These are phyloP conservation scores for Eimeria necatrix DNA, from an alignment of 169 alveolate species.

Conservation along the genomic window DNA sequence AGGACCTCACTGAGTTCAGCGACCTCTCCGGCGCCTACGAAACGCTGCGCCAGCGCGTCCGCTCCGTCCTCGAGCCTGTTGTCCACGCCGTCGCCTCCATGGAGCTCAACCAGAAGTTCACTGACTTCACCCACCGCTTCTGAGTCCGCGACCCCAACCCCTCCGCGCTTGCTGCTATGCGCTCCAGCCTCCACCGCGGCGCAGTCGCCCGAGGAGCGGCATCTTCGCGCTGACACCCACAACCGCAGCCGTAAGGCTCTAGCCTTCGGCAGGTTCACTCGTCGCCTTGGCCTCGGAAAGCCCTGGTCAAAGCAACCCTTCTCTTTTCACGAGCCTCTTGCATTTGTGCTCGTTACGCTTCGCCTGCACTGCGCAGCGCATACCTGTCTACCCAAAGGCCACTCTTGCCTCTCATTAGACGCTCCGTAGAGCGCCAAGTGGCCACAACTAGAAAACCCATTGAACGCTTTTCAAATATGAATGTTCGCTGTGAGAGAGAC, in stretches of 20 bases:
- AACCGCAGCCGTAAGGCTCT: slow-evolving; percentile 36
- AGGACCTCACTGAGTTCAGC: slow-evolving; percentile 51
- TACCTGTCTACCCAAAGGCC: neutral
- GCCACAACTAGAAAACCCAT: slow-evolving; percentile 40
- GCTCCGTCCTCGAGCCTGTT: slow-evolving; percentile 23
- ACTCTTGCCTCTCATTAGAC: neutral
- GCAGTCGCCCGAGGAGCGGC: neutral
- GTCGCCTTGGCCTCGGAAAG: neutral
- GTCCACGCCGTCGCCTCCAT: slow-evolving; percentile 65
- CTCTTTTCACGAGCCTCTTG: neutral
- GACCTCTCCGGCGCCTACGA: slow-evolving; percentile 61
- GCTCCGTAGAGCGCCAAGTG: neutral
- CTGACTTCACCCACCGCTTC: slow-evolving; percentile 53
- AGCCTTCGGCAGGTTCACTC: slow-evolving; percentile 34
- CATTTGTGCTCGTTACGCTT: neutral
- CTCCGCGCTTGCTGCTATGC: neutral
- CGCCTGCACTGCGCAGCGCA: neutral
- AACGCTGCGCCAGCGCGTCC: slow-evolving; percentile 40
- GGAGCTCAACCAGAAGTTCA: slow-evolving; percentile 34
- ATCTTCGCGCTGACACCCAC: neutral
- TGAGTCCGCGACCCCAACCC: neutral
- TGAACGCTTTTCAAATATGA: too few relatives aligned
- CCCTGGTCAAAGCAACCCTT: neutral
- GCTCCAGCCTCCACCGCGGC: neutral
- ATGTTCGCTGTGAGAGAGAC: too few relatives aligned